A percentile compares a stretch with the other conserved stretches of the same genome.
Evolutionary conservation across 345 rosid species (phyloP).

Genomic region (Trapa bicornis): DNA sequence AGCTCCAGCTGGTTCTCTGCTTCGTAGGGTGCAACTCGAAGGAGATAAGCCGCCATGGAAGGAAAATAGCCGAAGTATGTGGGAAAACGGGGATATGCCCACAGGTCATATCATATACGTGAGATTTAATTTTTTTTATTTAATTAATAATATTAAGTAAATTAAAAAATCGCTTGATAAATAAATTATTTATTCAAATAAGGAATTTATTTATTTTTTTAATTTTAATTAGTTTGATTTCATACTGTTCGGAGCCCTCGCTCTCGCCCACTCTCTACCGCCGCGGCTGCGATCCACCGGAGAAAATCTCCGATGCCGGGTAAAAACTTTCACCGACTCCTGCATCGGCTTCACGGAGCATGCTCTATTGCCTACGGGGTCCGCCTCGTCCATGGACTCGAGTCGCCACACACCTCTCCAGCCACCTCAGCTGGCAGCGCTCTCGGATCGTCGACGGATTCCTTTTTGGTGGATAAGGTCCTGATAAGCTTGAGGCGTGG

Average conservation of each 20-base stretch:
- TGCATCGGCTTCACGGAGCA: not conserved
- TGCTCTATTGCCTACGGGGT: not conserved
- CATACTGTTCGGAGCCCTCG: not conserved
- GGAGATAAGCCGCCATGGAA: conserved; percentile 33
- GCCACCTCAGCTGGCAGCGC: not conserved
- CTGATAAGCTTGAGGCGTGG: conserved; percentile 41
- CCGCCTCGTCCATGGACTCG: not conserved
- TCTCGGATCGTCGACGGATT: conserved; percentile 11
- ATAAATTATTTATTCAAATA: no score
- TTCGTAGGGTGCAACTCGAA: conserved; percentile 25
- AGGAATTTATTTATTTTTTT: no score
- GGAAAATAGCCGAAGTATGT: not conserved
- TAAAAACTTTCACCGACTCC: not conserved
- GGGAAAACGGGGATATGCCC: no score
- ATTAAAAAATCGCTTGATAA: no score
- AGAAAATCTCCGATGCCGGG: not conserved
- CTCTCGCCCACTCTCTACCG: not conserved
- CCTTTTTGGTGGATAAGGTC: conserved; percentile 52
- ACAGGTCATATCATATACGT: no score
- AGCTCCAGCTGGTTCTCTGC: conserved; percentile 43
- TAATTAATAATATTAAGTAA: no score
- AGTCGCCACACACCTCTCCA: not conserved
- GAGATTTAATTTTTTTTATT: no score
- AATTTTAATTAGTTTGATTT: not conserved
- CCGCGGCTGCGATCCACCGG: not conserved